Percentiles rank a stretch among this genome's conserved stretches.
Conservation (phyloP, 805 yeast species). For the Hanseniaspora valbyensis region DNA sequence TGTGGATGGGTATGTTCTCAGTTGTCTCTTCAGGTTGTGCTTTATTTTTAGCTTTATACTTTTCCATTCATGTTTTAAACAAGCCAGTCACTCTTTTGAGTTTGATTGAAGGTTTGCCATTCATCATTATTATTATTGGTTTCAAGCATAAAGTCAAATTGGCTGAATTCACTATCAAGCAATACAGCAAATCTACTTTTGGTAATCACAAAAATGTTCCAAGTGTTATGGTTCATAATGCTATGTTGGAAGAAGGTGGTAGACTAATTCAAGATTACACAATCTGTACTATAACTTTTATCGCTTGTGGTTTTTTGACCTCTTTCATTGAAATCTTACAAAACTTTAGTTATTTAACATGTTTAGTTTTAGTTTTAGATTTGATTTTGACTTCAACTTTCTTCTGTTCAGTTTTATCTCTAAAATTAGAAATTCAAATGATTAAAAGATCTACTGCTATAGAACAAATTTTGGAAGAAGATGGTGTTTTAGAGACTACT, state of each 20-base stretch:
- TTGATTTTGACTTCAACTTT: conserved; percentile 65
- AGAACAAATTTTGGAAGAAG: conserved; percentile 78
- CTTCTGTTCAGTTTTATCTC: conserved; percentile 68
- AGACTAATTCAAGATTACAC: conserved; percentile 56
- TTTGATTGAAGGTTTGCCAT: conserved; percentile 84
- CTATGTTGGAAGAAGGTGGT: conserved; percentile 31
- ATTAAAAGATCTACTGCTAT: conserved; percentile 73
- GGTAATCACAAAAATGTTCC: conserved; percentile 24
- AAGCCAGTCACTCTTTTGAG: conserved; percentile 59
- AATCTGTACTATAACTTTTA: conserved; percentile 58
- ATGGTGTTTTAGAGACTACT: conserved; percentile 65
- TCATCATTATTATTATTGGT: conserved; percentile 83
- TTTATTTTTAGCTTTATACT: conserved; percentile 63
- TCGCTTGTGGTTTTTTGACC: conserved; percentile 54
- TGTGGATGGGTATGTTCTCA: conserved; percentile 78
- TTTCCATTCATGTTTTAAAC: conserved; percentile 46
- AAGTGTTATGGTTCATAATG: conserved; percentile 27
- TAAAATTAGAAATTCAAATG: conserved; percentile 78
- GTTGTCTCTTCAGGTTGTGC: conserved; percentile 72
- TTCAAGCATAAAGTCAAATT: conserved; percentile 74
- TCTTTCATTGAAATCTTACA: conserved; percentile 60
- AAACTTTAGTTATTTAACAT: conserved; percentile 68
- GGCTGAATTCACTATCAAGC: conserved; percentile 46
- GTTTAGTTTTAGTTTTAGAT: conserved; percentile 61
- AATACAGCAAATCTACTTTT: conserved; percentile 28